Evolutionary conservation across 164 flowering plant genomes (phyloP), one percentile per base, ranked within the genome.

Genomic region (Dillenia turbinata): DNA sequence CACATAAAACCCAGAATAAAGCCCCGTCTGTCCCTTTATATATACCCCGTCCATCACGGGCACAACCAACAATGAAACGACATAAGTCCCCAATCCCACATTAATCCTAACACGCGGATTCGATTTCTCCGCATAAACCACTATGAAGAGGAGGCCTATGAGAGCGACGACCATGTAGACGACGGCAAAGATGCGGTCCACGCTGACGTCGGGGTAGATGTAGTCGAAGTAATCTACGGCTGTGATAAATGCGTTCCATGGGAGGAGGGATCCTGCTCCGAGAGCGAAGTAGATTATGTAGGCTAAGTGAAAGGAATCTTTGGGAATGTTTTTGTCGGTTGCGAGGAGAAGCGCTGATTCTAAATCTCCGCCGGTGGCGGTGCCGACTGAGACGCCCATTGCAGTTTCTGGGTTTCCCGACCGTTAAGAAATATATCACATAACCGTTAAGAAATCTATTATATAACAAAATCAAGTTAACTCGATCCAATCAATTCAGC

Each of bases 181-280:
- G 57, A 88, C 80, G 58, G 91, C 79, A 73, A 95, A 95, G 61
- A 83, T 70, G n/a, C 96, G 92, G 65, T 95, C 97, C 14, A 95
- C 89, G 76, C 82, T 75, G 60, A 62, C 78, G 8, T 71, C 87
- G 0, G 97, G 97, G 78, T 95, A 95, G 66, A 95, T 81, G 79
- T 81, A 87, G 71, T 69, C 33, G 85, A 95, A 92, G 86, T 92
- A 95, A 68, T 95, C 97, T 61, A 95, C 94, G 78, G 97, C 97
- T 6, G 96, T 92, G 79, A 95, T 84, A 87, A 92, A 95, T 58
- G 97, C 89, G 77, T 95, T 95, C 97, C 97, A 95, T 52, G 99
- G 99, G 56, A 92, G 85, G 53, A 91, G 90, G 69, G 59, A 95
- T 3, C 97, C 99, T 0, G 84, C 55, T 44, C 97, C 97, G 4